A percentile compares a stretch with the other conserved stretches of the same genome.
These are phyloP conservation scores for Sugiyamaella sp. DNA, from an alignment of 1,139 yeast species.

Conservation along the genomic window DNA sequence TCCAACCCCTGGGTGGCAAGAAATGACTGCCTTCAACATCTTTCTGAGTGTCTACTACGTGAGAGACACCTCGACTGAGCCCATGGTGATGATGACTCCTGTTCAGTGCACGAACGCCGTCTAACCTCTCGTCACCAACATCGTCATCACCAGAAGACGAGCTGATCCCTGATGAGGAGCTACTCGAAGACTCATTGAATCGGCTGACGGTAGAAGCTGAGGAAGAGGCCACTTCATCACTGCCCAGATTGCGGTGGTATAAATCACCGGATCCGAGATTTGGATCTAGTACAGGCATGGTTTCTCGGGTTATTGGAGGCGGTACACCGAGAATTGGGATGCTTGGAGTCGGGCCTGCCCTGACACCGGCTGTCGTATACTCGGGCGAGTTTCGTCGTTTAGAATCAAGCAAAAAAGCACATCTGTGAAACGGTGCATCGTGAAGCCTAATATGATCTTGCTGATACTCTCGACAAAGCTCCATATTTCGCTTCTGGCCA, in stretches of 20 bases:
- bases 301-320: slow-evolving; percentile 54
- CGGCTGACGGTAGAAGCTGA: slow-evolving; percentile 25
- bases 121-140: neutral
- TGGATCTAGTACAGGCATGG: slow-evolving; percentile 35
- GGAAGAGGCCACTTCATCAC: slow-evolving; percentile 21
- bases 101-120: neutral
- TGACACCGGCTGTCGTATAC: slow-evolving; percentile 45
- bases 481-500: slow-evolving; percentile 55
- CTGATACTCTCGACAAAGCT: slow-evolving; percentile 55
- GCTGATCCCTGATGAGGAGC: slow-evolving; percentile 10
- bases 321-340: slow-evolving; percentile 68
- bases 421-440: slow-evolving; percentile 83
- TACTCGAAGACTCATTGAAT: slow-evolving; percentile 20
- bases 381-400: slow-evolving; percentile 47
- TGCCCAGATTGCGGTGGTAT: slow-evolving; percentile 9
- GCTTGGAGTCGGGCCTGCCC: slow-evolving; percentile 55
- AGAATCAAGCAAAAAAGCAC: slow-evolving; percentile 66
- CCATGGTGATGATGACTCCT: neutral
- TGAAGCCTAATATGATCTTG: slow-evolving; percentile 65
- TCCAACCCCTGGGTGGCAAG: slow-evolving; percentile 36
- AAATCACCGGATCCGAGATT: slow-evolving; percentile 13
- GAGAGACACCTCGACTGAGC: neutral
- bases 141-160: slow-evolving; percentile 13
- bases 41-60: slow-evolving; percentile 1
- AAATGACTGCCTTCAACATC: slow-evolving; percentile 21